Evolutionary conservation across 306 rosid genomes (phyloP).

Genomic region (Rubus parviflorus): DNA sequence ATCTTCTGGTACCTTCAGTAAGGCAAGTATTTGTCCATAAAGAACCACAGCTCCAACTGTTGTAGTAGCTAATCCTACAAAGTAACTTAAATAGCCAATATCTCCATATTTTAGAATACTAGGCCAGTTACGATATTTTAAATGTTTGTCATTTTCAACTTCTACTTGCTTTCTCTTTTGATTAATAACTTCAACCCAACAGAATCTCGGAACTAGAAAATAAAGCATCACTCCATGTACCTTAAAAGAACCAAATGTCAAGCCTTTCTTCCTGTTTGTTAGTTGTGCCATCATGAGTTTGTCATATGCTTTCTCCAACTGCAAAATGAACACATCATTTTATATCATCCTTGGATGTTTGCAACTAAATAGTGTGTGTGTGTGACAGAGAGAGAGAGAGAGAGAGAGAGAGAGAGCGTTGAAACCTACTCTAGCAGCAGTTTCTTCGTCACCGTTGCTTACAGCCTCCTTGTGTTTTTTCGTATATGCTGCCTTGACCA

Average conservation of each 20-base stretch:
- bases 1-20: background rate
- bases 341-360: background rate
- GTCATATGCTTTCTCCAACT: conserved; percentile 96
- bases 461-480: conserved; percentile 78
- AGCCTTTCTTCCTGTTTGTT: conserved; percentile 85
- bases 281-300: conserved; percentile 95
- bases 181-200: background rate
- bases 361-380: background rate
- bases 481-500: conserved; percentile 61
- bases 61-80: background rate
- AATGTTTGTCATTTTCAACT: background rate
- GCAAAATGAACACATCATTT: conserved; percentile 5
- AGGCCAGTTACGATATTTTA: background rate
- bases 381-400: too few relatives aligned
- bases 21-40: background rate
- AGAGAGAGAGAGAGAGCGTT: background rate
- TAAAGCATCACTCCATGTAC: conserved; percentile 33
- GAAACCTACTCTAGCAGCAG: conserved; percentile 70
- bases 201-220: conserved; percentile 1
- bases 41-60: background rate
- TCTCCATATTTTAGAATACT: background rate
- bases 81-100: background rate
- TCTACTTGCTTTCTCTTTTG: background rate
- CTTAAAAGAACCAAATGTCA: conserved; percentile 85
- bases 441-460: conserved; percentile 67